A percentile compares a stretch with the other conserved stretches of the same genome.
phyloP scores from a whole-genome alignment of 2,329 filamentous ascomycete genomes.

The Ilyonectria destructans region DNA sequence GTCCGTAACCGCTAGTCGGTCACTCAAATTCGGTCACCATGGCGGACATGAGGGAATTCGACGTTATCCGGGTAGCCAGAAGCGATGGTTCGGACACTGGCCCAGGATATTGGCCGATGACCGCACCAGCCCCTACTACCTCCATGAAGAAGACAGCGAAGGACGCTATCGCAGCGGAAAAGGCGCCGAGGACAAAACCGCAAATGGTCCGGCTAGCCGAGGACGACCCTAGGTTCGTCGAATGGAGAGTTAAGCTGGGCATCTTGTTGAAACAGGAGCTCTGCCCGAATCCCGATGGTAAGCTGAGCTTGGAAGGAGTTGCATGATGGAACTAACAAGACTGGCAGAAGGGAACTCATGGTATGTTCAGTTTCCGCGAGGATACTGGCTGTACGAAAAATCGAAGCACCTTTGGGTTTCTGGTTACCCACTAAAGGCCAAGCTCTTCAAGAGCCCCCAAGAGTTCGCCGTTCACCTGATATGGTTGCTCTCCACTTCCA shows the following conservation, averaged over 20 bases:
- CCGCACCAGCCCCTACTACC: constrained; percentile 46
- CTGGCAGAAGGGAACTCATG: constrained; percentile 60
- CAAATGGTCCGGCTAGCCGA: constrained; percentile 62
- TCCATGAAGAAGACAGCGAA: constrained; percentile 57
- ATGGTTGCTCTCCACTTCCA: constrained; percentile 66
- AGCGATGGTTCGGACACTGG: constrained; percentile 65
- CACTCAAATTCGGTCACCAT: constrained; percentile 36
- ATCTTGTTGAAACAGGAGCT: constrained; percentile 64
- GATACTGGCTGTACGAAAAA: constrained; percentile 65
- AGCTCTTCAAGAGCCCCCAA: constrained; percentile 68
- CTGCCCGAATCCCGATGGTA: constrained; percentile 59
- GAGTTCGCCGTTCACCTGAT: constrained; percentile 69
- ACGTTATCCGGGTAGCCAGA: constrained; percentile 60
- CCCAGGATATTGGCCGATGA: constrained; percentile 62
- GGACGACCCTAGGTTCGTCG: constrained; percentile 61
- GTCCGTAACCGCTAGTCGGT: neutral
- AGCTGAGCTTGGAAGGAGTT: constrained; percentile 25
- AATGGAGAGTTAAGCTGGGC: constrained; percentile 64
- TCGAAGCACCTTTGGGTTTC: constrained; percentile 67
- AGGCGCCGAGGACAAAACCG: constrained; percentile 58
- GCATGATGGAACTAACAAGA: constrained; percentile 33
- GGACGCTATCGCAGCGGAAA: constrained; percentile 52
- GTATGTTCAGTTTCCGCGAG: constrained; percentile 62
- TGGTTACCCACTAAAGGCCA: constrained; percentile 65
- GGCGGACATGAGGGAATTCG: constrained; percentile 59